Evolutionary conservation across 2,329 filamentous ascomycete genomes (phyloP).

Genomic region (Madurella fahalii): DNA sequence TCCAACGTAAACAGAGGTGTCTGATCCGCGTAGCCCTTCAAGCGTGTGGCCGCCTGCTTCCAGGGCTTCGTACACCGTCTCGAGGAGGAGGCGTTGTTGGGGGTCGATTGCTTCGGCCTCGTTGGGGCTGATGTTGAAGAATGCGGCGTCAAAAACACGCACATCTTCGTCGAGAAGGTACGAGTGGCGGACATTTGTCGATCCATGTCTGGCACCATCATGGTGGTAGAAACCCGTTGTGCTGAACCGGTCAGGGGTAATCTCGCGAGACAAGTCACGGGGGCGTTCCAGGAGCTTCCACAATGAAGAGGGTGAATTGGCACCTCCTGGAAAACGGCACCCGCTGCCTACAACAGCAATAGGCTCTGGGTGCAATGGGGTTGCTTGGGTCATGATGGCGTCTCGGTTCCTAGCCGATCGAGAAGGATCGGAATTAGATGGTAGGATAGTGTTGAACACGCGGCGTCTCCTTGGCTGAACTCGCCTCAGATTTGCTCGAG

Average conservation of each 20-base stretch:
- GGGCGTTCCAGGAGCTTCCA: slow-evolving; percentile 27
- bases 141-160: slow-evolving; percentile 15
- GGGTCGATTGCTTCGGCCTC: slow-evolving; percentile 21
- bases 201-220: slow-evolving; percentile 9
- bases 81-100: slow-evolving; percentile 18
- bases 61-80: slow-evolving; percentile 19
- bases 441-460: no score
- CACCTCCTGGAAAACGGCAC: slow-evolving; percentile 30
- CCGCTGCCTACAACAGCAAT: slow-evolving; percentile 32
- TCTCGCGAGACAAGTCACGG: slow-evolving; percentile 1
- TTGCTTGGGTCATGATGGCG: no score
- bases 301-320: slow-evolving; percentile 26
- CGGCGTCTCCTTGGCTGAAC: no score
- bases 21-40: slow-evolving; percentile 25
- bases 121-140: slow-evolving; percentile 16
- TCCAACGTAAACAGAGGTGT: slow-evolving; percentile 34
- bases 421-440: no score
- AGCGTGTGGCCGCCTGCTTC: slow-evolving; percentile 29
- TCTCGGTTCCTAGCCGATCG: no score
- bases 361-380: slow-evolving; percentile 7
- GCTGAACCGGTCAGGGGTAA: slow-evolving; percentile 12
- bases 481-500: no score
- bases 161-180: slow-evolving; percentile 16
- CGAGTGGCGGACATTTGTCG: slow-evolving; percentile 11
- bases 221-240: slow-evolving; percentile 15